phyloP scores from a whole-genome alignment of 257 asterid species.

The Solanum sejunctum region DNA sequence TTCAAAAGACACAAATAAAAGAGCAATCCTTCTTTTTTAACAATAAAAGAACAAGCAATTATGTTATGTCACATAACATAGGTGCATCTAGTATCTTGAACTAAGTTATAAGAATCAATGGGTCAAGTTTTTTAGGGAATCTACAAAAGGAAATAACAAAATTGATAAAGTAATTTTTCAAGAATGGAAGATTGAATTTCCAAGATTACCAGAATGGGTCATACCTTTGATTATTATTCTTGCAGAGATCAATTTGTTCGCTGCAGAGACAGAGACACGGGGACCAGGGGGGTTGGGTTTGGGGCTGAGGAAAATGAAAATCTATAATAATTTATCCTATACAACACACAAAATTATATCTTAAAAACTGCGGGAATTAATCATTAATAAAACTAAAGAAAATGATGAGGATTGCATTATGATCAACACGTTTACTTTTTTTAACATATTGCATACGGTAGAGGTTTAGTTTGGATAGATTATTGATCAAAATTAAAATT shows the following conservation, averaged over 20 bases:
- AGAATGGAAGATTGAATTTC: background rate
- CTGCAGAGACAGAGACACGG: background rate
- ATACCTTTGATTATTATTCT: background rate
- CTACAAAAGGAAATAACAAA: background rate
- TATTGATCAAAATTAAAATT: no score
- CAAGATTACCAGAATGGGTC: background rate
- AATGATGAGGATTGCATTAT: background rate
- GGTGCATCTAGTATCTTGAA: background rate
- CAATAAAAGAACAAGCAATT: background rate
- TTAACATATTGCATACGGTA: no score
- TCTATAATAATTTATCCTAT: background rate
- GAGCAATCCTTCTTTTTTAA: background rate
- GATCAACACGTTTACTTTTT: background rate
- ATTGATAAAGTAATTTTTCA: background rate
- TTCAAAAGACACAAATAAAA: background rate
- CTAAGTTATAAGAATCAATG: background rate
- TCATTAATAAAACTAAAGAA: background rate
- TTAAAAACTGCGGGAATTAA: background rate
- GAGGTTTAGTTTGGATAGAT: fast-evolving
- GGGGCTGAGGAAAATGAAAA: background rate
- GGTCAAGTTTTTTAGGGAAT: background rate
- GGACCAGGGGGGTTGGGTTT: no score
- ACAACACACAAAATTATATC: background rate
- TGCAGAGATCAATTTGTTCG: background rate
- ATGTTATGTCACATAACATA: background rate